Evolutionary conservation across 257 asterid genomes (phyloP), one percentile per base, ranked within the genome.

Genomic region (Plantago ovata): DNA sequence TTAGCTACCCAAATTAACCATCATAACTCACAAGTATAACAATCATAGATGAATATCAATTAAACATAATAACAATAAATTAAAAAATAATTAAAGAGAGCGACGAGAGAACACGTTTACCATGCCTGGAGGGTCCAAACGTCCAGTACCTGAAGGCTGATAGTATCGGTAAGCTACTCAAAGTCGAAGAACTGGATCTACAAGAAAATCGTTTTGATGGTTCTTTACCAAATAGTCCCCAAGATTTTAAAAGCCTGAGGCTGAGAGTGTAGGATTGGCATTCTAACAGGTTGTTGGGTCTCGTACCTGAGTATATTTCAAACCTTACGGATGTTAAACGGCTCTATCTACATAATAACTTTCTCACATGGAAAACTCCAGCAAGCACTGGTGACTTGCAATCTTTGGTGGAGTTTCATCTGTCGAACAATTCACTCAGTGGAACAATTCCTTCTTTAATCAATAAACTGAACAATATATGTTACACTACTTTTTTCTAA

Each of bases 361-460:
- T 68, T 12, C 77, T 81, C 13, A 48, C 73, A 2, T 77, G 86
- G 33, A 9, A 51, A 12, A 69, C 81, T 16, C 94, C 94, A 18
- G 73, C 28, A 41, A 53, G 62, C 22, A 65, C 83, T 22, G 90
- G 87, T 36, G 64, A 75, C 44, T 43, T 83, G 62, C 70, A 55
- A 39, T 49, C 47, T 28, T 58, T 86, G 53, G 32, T 57, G 53
- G 80, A 74, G 60, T 77, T 83, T 19, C 80, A 79, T 70, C 60
- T 83, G 19, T 83, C 94, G 0, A 76, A 62, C 66, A 86, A 86
- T 58, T 49, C 64, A 3, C 48, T 86, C 32, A 57, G 50, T 0
- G 90, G 95, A 23, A 69, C 21, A 40, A 79, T 86, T 63, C 87
- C 95, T 16, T 10, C 45, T 40, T 79, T 94, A 1, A 41, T 86